These are phyloP conservation scores for Penicillium crustosum DNA, from an alignment of 2,329 filamentous ascomycete genomes.

Conservation along the genomic window DNA sequence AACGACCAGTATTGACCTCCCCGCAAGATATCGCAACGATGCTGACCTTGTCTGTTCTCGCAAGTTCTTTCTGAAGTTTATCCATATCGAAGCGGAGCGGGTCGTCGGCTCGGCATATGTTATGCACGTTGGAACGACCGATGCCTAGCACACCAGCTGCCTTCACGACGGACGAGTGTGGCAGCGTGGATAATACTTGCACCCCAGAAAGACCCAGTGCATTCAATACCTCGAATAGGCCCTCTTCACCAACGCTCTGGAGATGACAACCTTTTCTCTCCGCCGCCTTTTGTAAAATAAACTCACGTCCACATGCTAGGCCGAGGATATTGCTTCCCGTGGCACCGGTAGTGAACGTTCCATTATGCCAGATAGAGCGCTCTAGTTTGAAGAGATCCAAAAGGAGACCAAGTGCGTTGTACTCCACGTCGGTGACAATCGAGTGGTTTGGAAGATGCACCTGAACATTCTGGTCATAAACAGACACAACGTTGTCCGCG, in stretches of 20 bases:
- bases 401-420: conserved; percentile 68
- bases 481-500: conserved; percentile 80
- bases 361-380: conserved; percentile 63
- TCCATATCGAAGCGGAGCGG: conserved; percentile 71
- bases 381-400: conserved; percentile 65
- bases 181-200: conserved; percentile 75
- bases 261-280: conserved; percentile 31
- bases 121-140: conserved; percentile 66
- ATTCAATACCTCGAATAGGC: conserved; percentile 66
- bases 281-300: conserved; percentile 45
- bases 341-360: conserved; percentile 75
- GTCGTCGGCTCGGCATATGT: conserved; percentile 51
- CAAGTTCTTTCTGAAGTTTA: conserved; percentile 61
- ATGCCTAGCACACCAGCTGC: conserved; percentile 80
- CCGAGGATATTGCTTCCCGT: conserved; percentile 67
- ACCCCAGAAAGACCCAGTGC: conserved; percentile 65
- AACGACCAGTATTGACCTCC: conserved; percentile 87
- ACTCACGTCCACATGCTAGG: conserved; percentile 69
- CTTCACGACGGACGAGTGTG: conserved; percentile 81
- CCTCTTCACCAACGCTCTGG: conserved; percentile 64
- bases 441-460: conserved; percentile 78
- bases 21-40: conserved; percentile 81
- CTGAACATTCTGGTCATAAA: conserved; percentile 78
- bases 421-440: conserved; percentile 74
- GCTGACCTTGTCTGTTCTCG: conserved; percentile 56